Evolutionary conservation across 495 filamentous ascomycete genomes (phyloP).

Genomic region (Penicillium odoratum): DNA sequence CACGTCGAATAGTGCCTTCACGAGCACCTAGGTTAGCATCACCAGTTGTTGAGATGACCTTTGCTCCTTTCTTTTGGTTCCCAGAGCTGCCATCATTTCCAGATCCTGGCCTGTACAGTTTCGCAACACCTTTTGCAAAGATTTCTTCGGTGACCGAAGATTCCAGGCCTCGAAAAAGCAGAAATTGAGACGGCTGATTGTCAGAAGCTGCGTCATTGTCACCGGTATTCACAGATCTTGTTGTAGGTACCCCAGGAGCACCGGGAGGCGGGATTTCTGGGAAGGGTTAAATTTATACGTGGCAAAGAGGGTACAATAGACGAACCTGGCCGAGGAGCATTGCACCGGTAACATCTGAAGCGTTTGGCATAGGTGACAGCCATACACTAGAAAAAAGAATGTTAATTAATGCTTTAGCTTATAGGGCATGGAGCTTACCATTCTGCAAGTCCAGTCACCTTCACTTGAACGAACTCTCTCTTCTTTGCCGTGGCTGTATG

Average conservation of each 20-base stretch:
- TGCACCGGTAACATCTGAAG: conserved; percentile 71
- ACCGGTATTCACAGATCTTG: conserved; percentile 60
- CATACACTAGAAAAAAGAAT: conserved; percentile 54
- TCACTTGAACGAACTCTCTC: conserved; percentile 54
- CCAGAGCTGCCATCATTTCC: conserved; percentile 21
- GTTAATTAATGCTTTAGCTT: conserved; percentile 6
- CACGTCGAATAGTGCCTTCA: conserved; percentile 71
- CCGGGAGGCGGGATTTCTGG: conserved; percentile 26
- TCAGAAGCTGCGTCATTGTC: conserved; percentile 80
- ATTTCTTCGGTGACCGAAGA: conserved; percentile 73
- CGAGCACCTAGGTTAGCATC: conserved; percentile 74
- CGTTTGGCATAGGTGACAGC: conserved; percentile 71
- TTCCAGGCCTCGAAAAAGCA: conserved; percentile 77
- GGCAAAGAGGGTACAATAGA: conserved; percentile 4
- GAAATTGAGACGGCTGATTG: conserved; percentile 73
- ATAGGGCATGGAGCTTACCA: conserved; percentile 48
- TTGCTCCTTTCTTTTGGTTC: conserved; percentile 55
- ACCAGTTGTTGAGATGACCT: conserved; percentile 73
- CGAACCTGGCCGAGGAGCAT: conserved; percentile 68
- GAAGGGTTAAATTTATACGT: conserved; percentile 16
- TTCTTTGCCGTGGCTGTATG: conserved; percentile 58
- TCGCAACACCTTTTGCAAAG: conserved; percentile 75
- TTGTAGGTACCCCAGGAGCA: conserved; percentile 36
- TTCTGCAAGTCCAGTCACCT: conserved; percentile 75
- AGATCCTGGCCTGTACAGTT: conserved; percentile 61